Percentiles rank a stretch among this genome's conserved stretches.
phyloP scores from a whole-genome alignment of 1,139 yeast genomes.

The Kazachstania sp. region DNA sequence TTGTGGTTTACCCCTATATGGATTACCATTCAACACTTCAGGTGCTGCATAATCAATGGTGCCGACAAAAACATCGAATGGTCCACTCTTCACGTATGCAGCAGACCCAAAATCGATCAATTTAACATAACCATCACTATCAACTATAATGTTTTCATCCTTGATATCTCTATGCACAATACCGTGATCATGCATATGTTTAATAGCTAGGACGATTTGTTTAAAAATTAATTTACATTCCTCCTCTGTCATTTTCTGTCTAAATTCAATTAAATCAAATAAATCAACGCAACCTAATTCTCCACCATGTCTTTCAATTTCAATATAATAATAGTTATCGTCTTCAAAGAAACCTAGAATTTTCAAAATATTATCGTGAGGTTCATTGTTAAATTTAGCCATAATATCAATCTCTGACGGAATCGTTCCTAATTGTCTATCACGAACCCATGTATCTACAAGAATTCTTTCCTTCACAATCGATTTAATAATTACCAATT shows the following conservation, averaged over 20 bases:
- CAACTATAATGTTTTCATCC: conserved; percentile 89
- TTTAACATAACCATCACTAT: conserved; percentile 65
- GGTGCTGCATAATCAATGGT: conserved; percentile 97
- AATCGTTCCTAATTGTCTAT: conserved; percentile 78
- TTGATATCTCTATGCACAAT: conserved; percentile 92
- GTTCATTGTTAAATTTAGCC: conserved; percentile 62
- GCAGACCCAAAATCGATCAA: conserved; percentile 94
- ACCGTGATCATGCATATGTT: conserved; percentile 75
- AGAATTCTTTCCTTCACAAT: conserved; percentile 84
- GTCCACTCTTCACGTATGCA: conserved; percentile 82
- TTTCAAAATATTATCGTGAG: conserved; percentile 79
- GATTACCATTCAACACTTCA: conserved; percentile 80
- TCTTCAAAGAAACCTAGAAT: conserved; percentile 89
- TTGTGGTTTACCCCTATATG: conserved; percentile 87
- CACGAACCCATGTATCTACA: conserved; percentile 96
- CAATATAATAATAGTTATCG: conserved; percentile 75
- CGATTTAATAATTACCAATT: conserved; percentile 72
- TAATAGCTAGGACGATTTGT: conserved; percentile 70
- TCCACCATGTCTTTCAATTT: conserved; percentile 88
- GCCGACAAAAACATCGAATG: conserved; percentile 95
- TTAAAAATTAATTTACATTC: conserved; percentile 72
- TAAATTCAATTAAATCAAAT: conserved; percentile 82
- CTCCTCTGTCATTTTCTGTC: conserved; percentile 63
- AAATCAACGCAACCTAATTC: conserved; percentile 81
- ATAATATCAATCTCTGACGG: conserved; percentile 94